Evolutionary conservation across 1,284 basidiomycete species (phyloP), one percentile per base, ranked within the genome.

Genomic region (Cryptococcus sp.): DNA sequence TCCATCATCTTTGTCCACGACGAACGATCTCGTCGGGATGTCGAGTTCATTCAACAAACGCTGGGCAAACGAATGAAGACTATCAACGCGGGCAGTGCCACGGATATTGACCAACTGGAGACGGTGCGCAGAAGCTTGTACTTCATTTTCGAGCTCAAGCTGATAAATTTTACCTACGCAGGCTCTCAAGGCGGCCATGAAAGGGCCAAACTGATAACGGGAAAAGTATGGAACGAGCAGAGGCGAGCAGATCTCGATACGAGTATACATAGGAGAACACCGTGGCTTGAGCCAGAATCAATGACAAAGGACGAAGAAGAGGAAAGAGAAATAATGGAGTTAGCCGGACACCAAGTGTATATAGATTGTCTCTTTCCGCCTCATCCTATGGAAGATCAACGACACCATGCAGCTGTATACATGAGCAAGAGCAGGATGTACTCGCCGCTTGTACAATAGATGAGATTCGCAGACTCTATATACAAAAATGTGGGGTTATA

Each of bases 1-100:
- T 91, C 93, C n/a, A 89, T 97, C 73, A 95, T 95, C 76, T 97
- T 97, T 71, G 91, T 95, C 20, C 91, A 95, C 75, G 88, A 96
- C 80, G 82, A 86, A 71, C 82, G 82, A 75, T 93, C 91, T 7
- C 91, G 88, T 85, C 64, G 83, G 66, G 89, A 93, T 73, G 93
- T 96, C 85, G 84, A 91, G 67, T 82, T 84, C 70, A 93, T 96
- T 61, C 88, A 93, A 80, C 82, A 85, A 65, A 83, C 83, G 1
- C 84, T 92, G 1, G 87, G 88, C 23, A 87, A 84, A 54, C 63
- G 55, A 13, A 76, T 77, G 73, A 73, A 69, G 64, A 60, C 58
- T 56, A 77, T 77, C 54, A 67, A 76, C 52, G 72, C 70, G 20
- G 63, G 27, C 35, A 68, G 61, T 52, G 40, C 48, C 22, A 57